A percentile compares a stretch with the other conserved stretches of the same genome.
Evolutionary conservation across 768 basidiomycete genomes (phyloP).

Genomic region (Tubosaeta brunneosetosa): DNA sequence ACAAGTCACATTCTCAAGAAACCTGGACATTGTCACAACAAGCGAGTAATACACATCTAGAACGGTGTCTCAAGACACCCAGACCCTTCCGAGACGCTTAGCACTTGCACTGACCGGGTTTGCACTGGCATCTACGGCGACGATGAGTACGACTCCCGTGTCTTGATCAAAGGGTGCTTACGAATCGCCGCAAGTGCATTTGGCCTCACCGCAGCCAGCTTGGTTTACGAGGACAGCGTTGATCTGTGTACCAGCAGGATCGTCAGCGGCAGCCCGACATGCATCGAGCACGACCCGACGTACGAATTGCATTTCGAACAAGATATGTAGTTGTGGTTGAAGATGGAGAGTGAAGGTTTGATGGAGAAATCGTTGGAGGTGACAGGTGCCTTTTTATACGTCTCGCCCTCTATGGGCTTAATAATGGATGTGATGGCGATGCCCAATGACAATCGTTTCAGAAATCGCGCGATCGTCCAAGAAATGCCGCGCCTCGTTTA

Average conservation of each 20-base stretch:
- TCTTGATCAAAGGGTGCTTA: background rate
- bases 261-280: too few relatives aligned
- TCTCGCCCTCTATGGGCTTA: background rate
- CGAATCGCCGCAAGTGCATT: slow-evolving; percentile 10
- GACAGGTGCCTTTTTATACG: slow-evolving; percentile 9
- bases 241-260: too few relatives aligned
- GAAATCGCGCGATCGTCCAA: too few relatives aligned
- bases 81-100: background rate
- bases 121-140: slow-evolving; percentile 9
- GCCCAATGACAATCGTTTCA: too few relatives aligned
- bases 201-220: slow-evolving; percentile 5
- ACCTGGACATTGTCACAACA: background rate
- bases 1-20: too few relatives aligned
- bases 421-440: too few relatives aligned
- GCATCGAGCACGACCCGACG: too few relatives aligned
- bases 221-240: slow-evolving; percentile 13
- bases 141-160: background rate
- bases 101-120: slow-evolving; percentile 11
- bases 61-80: background rate
- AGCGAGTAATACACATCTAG: background rate
- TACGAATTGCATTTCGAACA: slow-evolving; percentile 14
- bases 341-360: too few relatives aligned
- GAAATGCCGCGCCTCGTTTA: too few relatives aligned
- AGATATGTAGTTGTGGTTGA: too few relatives aligned
- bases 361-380: too few relatives aligned